A percentile compares a stretch with the other conserved stretches of the same genome.
These are phyloP conservation scores for Powellomyces hirtus DNA, from an alignment of 192 early-diverging fungal genomes.

Conservation along the genomic window DNA sequence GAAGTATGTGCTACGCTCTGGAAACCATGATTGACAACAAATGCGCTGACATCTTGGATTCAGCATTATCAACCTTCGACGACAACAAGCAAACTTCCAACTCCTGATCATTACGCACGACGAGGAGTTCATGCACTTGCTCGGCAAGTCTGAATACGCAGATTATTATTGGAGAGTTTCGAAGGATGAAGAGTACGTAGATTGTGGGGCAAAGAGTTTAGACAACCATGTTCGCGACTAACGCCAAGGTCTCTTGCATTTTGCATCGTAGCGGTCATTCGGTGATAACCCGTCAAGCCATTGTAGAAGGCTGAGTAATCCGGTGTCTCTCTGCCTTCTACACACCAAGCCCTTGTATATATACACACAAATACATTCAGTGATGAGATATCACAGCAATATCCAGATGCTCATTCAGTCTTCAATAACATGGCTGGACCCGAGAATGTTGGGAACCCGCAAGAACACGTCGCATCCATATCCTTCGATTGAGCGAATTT, in stretches of 20 bases:
- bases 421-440: conserved; percentile 22
- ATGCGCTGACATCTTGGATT: not conserved
- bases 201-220: too few relatives aligned
- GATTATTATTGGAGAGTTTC: conserved; percentile 88
- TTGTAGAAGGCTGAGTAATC: too few relatives aligned
- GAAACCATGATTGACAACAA: not conserved
- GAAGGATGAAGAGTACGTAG: conserved; percentile 64
- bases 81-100: conserved; percentile 89
- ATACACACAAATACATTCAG: too few relatives aligned
- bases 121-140: conserved; percentile 85
- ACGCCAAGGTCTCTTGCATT: not conserved
- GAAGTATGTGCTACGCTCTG: conserved; percentile 43
- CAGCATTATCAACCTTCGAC: conserved; percentile 77
- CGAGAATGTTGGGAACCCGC: conserved; percentile 80
- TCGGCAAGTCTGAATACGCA: conserved; percentile 75
- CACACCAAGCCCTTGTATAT: too few relatives aligned
- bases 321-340: too few relatives aligned
- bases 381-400: too few relatives aligned
- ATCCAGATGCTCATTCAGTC: too few relatives aligned
- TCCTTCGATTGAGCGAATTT: conserved; percentile 77
- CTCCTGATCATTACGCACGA: conserved; percentile 98
- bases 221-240: too few relatives aligned
- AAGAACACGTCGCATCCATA: conserved; percentile 94
- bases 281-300: conserved; percentile 12
- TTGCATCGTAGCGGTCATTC: conserved; percentile 7